A percentile compares a stretch with the other conserved stretches of the same genome.
Evolutionary conservation across 148 eudicot species (phyloP).

Genomic region (Rhododendron kiyosumense): DNA sequence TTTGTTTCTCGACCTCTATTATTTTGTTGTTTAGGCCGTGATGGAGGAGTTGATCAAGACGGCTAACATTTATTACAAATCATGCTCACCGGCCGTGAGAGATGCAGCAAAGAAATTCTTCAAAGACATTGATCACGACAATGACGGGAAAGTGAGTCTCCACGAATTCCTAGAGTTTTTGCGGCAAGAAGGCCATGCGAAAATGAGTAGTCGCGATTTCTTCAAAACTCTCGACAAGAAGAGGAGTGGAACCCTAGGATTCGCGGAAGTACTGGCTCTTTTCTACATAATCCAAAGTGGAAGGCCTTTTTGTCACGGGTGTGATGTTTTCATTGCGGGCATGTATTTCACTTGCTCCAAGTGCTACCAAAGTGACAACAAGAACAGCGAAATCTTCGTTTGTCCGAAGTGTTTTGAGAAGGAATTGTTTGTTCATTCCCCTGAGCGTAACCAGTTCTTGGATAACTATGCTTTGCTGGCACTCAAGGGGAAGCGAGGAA

Average conservation of each 20-base stretch:
- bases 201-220: background rate
- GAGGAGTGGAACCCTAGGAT: background rate
- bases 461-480: slow-evolving; percentile 20
- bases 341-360: background rate
- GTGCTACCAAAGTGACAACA: slow-evolving; percentile 1
- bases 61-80: background rate
- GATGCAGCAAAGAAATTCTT: background rate
- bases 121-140: background rate
- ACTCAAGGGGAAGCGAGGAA: background rate
- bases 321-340: background rate
- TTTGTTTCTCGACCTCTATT: too few relatives aligned
- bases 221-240: background rate
- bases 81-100: too few relatives aligned
- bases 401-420: slow-evolving; percentile 5
- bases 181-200: background rate
- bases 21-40: background rate
- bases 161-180: background rate
- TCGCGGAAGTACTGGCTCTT: background rate
- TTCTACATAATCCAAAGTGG: background rate
- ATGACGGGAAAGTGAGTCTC: background rate
- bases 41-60: background rate
- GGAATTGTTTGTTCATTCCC: background rate
- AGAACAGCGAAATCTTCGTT: background rate
- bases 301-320: background rate
- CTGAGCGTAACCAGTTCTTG: slow-evolving; percentile 11